These are phyloP conservation scores for Pachyrhizus erosus DNA, from an alignment of 306 rosid genomes.

Conservation along the genomic window DNA sequence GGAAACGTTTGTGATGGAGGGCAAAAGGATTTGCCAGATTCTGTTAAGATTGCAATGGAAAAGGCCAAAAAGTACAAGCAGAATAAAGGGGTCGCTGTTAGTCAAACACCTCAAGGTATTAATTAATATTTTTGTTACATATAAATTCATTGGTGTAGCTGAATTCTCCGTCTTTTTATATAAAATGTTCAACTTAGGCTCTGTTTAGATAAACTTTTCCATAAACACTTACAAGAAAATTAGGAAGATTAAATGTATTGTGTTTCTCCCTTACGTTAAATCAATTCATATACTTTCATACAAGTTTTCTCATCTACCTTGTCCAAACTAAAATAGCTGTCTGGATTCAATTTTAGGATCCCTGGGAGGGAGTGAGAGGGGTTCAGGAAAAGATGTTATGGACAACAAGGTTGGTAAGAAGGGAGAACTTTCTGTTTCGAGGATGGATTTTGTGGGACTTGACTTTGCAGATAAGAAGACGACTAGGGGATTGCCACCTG, in stretches of 20 bases:
- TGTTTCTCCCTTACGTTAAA: too few species aligned
- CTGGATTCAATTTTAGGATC: conserved; percentile 54
- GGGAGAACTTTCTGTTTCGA: conserved; percentile 69
- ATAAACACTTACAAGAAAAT: too few species aligned
- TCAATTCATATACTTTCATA: too few species aligned
- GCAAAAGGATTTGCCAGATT: conserved; percentile 52
- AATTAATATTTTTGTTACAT: not conserved
- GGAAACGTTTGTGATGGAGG: conserved; percentile 35
- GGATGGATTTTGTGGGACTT: conserved; percentile 85
- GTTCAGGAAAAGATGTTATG: conserved; percentile 30
- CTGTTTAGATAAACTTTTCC: not conserved
- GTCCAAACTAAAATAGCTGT: conserved; percentile 49
- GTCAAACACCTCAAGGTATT: conserved; percentile 52
- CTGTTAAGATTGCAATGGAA: conserved; percentile 67
- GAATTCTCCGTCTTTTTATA: too few species aligned
- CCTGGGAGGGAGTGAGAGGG: conserved; percentile 37
- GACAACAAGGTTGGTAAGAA: conserved; percentile 54
- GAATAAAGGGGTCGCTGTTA: conserved; percentile 38
- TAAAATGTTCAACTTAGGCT: not conserved
- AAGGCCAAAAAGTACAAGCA: conserved; percentile 63
- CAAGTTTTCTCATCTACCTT: too few species aligned
- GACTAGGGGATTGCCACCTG: conserved; percentile 74
- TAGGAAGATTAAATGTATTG: too few species aligned
- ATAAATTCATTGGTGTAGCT: not conserved
- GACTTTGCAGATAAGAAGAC: conserved; percentile 80